Conservation (phyloP, 2,329 filamentous ascomycete genomes). For the Talaromyces sp. region DNA sequence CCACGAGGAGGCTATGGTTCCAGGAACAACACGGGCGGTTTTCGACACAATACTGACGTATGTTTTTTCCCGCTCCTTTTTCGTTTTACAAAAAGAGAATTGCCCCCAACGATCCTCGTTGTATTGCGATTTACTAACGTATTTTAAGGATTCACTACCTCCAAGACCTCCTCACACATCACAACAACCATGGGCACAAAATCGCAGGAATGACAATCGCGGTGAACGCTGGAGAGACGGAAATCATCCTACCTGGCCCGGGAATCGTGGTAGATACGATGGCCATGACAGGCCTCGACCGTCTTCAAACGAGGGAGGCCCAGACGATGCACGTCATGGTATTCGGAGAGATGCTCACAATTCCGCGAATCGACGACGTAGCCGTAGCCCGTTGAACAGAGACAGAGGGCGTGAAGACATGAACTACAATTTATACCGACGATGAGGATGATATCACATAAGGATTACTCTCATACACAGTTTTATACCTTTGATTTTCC, state of each 20-base stretch:
- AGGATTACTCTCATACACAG: neutral
- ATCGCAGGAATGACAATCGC: slow-evolving; percentile 21
- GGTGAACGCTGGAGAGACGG: slow-evolving; percentile 26
- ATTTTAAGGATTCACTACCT: slow-evolving; percentile 26
- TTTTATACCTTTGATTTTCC: neutral
- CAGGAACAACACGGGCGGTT: slow-evolving; percentile 17
- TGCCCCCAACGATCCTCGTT: neutral
- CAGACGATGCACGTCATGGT: slow-evolving; percentile 12
- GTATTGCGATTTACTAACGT: slow-evolving; percentile 11
- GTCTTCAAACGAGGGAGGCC: neutral
- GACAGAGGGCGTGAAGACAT: slow-evolving; percentile 19
- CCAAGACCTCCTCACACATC: slow-evolving; percentile 30
- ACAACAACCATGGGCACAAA: slow-evolving; percentile 23
- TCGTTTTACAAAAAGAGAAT: neutral
- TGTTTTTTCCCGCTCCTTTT: neutral
- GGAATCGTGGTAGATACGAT: slow-evolving; percentile 24
- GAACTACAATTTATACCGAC: slow-evolving; percentile 18
- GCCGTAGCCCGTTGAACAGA: slow-evolving; percentile 27
- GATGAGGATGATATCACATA: slow-evolving; percentile 10
- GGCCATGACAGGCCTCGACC: slow-evolving; percentile 8
- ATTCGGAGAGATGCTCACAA: slow-evolving; percentile 25
- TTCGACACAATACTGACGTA: slow-evolving; percentile 22
- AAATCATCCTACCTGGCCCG: slow-evolving; percentile 13
- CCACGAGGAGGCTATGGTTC: slow-evolving; percentile 24
- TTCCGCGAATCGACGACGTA: slow-evolving; percentile 23